These are phyloP conservation scores for Cornus florida DNA, from an alignment of 148 eudicot species.

Conservation along the genomic window DNA sequence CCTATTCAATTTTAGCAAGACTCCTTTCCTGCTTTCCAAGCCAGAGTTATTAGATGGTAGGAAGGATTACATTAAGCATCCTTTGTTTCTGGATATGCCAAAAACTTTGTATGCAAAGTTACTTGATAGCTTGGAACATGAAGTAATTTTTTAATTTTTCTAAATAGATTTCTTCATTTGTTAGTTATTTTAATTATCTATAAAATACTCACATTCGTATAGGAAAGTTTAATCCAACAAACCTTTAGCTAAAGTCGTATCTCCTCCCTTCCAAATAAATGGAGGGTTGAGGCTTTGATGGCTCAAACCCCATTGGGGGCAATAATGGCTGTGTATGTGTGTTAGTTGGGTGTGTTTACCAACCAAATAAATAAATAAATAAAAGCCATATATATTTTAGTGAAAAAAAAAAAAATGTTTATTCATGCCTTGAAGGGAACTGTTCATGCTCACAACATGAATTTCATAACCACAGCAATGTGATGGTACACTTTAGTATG, in stretches of 20 bases:
- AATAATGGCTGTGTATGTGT: too few species aligned
- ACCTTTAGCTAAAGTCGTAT: too few species aligned
- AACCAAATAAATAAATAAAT: not conserved
- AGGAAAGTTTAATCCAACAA: not conserved
- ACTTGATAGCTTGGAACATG: not conserved
- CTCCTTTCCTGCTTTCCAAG: not conserved
- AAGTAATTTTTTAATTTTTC: not conserved
- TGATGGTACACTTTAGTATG: not conserved
- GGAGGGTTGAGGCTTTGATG: too few species aligned
- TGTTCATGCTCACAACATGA: not conserved
- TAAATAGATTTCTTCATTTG: too few species aligned
- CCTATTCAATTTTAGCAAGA: not conserved
- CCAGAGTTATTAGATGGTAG: not conserved
- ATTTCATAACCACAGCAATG: not conserved
- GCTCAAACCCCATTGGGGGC: too few species aligned
- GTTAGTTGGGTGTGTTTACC: too few species aligned
- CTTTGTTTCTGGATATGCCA: not conserved
- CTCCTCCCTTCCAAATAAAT: too few species aligned
- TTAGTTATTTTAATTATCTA: too few species aligned
- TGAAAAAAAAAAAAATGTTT: not conserved
- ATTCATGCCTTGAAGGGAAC: not conserved
- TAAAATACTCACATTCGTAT: not conserved
- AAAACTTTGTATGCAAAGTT: not conserved
- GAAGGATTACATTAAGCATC: not conserved
- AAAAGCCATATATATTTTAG: not conserved